phyloP scores from a whole-genome alignment of 2,329 filamentous ascomycete species.

The Alternaria sp. region DNA sequence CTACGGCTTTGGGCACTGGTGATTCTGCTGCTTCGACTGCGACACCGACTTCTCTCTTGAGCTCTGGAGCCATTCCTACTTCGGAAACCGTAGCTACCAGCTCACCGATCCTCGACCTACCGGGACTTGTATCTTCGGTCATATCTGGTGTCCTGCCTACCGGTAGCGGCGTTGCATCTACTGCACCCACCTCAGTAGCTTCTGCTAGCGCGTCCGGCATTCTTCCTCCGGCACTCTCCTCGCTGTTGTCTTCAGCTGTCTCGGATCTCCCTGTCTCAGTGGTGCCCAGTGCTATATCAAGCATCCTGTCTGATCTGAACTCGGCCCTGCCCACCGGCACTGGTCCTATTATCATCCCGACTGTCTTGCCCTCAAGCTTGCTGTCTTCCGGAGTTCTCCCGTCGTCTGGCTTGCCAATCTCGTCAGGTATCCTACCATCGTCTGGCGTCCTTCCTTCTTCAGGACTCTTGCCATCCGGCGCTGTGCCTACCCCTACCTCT shows the following conservation, averaged over 20 bases:
- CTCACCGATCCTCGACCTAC: conserved; percentile 17
- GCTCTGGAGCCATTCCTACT: conserved; percentile 29
- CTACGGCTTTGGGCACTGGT: conserved; percentile 41
- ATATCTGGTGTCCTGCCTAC: conserved; percentile 28
- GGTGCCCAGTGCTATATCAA: conserved; percentile 24
- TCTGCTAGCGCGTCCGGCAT: conserved; percentile 20
- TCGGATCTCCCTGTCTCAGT: conserved; percentile 24
- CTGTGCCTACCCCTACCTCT: conserved; percentile 5
- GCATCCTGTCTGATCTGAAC: conserved; percentile 21
- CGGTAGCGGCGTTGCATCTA: conserved; percentile 20
- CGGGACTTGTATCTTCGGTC: conserved; percentile 25
- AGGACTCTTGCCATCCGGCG: conserved; percentile 8
- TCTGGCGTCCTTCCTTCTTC: conserved; percentile 12
- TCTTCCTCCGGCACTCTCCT: conserved; percentile 21
- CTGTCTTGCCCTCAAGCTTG: conserved; percentile 12
- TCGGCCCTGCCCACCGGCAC: conserved; percentile 22
- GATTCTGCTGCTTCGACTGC: conserved; percentile 12
- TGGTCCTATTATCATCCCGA: conserved; percentile 12
- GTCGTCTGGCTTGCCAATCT: background rate
- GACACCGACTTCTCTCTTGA: conserved; percentile 17
- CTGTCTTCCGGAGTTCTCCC: conserved; percentile 13
- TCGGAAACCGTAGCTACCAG: conserved; percentile 23
- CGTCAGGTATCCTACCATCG: conserved; percentile 8
- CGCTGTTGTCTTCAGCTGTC: conserved; percentile 26
- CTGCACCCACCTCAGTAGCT: conserved; percentile 21